Percentiles rank a stretch among this genome's conserved stretches.
phyloP scores from a whole-genome alignment of 148 eudicot species.

The Limonium bicolor region DNA sequence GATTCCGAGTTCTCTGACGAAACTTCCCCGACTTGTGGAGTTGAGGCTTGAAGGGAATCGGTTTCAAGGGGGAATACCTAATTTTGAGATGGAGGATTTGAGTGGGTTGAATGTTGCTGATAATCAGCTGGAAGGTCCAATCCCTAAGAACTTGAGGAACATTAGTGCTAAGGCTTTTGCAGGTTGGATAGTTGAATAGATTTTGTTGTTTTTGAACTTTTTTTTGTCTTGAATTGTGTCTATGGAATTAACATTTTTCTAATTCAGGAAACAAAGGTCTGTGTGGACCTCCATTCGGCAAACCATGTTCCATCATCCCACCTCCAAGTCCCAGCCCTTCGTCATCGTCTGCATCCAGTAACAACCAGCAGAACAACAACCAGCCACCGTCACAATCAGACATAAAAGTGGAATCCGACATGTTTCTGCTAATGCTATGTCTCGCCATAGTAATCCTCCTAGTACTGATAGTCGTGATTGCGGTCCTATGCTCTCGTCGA shows the following conservation, averaged over 20 bases:
- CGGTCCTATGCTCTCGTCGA: background rate
- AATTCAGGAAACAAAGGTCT: conserved; percentile 28
- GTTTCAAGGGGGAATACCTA: conserved; percentile 46
- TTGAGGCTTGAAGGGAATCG: conserved; percentile 46
- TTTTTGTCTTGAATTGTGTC: background rate
- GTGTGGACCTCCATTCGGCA: conserved; percentile 38
- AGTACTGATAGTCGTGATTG: conserved; percentile 3
- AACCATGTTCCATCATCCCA: conserved; percentile 6
- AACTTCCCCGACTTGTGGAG: conserved; percentile 39
- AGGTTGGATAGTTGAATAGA: conserved; percentile 10
- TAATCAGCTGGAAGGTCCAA: conserved; percentile 5
- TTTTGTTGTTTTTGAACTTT: background rate
- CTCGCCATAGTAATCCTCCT: conserved; percentile 3
- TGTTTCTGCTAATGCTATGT: too few species aligned
- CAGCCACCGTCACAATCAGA: too few species aligned
- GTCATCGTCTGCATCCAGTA: too few species aligned
- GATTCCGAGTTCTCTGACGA: conserved; percentile 44
- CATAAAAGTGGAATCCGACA: too few species aligned
- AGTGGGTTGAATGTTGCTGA: background rate
- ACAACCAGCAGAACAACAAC: too few species aligned
- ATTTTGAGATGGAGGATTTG: conserved; percentile 13
- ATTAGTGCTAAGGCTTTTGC: conserved; percentile 19
- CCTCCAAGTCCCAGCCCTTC: background rate
- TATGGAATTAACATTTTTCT: background rate
- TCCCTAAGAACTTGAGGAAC: background rate